Evolutionary conservation across 2,329 filamentous ascomycete genomes (phyloP).

Genomic region (Neurospora crassa): DNA sequence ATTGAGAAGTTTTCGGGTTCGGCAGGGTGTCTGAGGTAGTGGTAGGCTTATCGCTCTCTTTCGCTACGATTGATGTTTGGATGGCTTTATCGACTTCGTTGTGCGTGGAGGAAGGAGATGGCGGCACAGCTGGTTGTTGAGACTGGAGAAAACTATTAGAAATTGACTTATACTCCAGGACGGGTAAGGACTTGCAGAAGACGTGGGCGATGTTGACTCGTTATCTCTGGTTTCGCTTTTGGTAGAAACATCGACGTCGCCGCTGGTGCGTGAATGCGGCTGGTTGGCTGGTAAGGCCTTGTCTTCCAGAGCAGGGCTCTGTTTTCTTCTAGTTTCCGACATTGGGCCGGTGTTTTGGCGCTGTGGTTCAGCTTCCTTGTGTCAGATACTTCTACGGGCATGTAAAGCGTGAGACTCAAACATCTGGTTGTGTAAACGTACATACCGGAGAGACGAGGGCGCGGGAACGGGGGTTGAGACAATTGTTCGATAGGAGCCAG

Average conservation of each 20-base stretch:
- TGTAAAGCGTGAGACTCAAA: neutral
- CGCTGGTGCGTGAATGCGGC: neutral
- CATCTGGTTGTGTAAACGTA: neutral
- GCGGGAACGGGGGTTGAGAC: neutral
- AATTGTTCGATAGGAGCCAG: neutral
- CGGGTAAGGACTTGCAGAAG: too few relatives aligned
- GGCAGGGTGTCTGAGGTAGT: neutral
- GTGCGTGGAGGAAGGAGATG: neutral
- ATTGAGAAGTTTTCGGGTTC: neutral
- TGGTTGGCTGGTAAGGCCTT: neutral
- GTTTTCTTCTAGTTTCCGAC: neutral
- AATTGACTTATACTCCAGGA: too few relatives aligned
- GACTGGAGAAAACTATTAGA: too few relatives aligned
- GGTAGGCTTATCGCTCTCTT: neutral
- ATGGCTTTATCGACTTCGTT: neutral
- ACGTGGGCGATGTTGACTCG: neutral
- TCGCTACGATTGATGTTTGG: neutral
- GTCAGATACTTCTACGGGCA: neutral
- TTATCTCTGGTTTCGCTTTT: neutral
- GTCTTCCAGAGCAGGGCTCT: neutral
- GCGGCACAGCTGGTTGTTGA: too few relatives aligned
- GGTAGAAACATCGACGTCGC: too few relatives aligned
- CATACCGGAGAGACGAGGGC: neutral
- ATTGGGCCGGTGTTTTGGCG: neutral
- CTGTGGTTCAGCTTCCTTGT: neutral